Base-by-base conservation (phyloP, 371 early-diverging fungal species). In the Zopfochytrium polystomum region DNA sequence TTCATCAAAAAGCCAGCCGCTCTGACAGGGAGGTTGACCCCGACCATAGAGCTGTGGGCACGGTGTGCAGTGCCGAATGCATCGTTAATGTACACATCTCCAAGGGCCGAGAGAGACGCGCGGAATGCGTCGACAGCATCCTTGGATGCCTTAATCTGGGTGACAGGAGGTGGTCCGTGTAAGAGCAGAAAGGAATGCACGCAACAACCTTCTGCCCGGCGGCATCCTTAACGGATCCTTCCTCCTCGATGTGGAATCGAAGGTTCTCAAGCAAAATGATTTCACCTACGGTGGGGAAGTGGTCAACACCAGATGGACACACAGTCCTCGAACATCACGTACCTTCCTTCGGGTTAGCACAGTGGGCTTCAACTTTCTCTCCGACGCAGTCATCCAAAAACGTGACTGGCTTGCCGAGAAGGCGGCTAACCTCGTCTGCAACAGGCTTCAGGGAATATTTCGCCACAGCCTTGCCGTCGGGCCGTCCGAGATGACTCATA, bases 31-130 rank as follows among this genome's bases (percentile, higher is more conserved):
- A 98, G 82, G 49, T 92, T 82, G 55, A 96, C 91, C 60, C 98
- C 97, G 47, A 95, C 95, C 89, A 97, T 95, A 56, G 98, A 97
- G 63, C 90, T 90, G 72, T 82, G 83, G 47, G 94, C 93, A 72
- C 99, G 90, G 77, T 99, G 99, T 62, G 98, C 95, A 48, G 96
- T 96, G 62, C 99, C 99, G 76, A 99, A 99, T 33, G 98, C 98
- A 77, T 99, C 99, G 81, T 97, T 97, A 58, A 99, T 87, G 69
- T 93, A 96, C 60, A 99, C 78, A 77, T 99, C 99, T 59, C 96
- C 97, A 50, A 98, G 87, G 64, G 85, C 87, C 65, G 90, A 85
- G 65, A 98, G 88, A 58, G 92, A 92, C 7, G 71, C 85, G 62
- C 97, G 88, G 91, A 98, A 96, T 58, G 73, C 79, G 51, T 87